phyloP scores from a whole-genome alignment of 2,329 filamentous ascomycete species.

The Fusarium neocosmosporiellum region DNA sequence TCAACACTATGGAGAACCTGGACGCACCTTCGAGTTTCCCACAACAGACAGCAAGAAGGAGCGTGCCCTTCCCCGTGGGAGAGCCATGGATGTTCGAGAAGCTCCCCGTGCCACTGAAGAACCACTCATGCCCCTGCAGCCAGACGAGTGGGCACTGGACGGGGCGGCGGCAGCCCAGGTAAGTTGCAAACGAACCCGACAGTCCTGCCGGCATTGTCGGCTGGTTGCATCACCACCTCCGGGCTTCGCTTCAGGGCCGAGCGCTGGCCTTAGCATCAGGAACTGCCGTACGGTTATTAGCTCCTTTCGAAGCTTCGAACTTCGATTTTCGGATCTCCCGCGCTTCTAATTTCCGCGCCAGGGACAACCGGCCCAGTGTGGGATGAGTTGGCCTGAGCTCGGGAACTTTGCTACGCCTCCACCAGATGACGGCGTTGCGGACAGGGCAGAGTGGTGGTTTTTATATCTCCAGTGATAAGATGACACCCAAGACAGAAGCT shows the following conservation, averaged over 20 bases:
- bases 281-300: neutral
- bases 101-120: neutral
- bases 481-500: neutral
- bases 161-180: neutral
- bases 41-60: neutral
- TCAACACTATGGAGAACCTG: neutral
- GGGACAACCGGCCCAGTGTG: neutral
- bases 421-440: neutral
- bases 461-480: neutral
- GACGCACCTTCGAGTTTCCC: neutral
- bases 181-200: neutral
- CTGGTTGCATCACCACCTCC: slow-evolving; percentile 1
- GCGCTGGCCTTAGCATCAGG: neutral
- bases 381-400: neutral
- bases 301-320: neutral
- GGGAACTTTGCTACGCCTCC: neutral
- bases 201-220: neutral
- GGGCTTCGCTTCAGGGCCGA: neutral
- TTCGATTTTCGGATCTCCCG: neutral
- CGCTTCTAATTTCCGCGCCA: neutral
- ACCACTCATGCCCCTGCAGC: neutral
- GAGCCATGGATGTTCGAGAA: neutral
- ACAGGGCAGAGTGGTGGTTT: neutral
- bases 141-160: neutral
- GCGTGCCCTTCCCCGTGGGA: neutral